Percentiles rank a stretch among this genome's conserved stretches.
phyloP scores from a whole-genome alignment of 257 asterid species.

The Ligustrum vulgare region DNA sequence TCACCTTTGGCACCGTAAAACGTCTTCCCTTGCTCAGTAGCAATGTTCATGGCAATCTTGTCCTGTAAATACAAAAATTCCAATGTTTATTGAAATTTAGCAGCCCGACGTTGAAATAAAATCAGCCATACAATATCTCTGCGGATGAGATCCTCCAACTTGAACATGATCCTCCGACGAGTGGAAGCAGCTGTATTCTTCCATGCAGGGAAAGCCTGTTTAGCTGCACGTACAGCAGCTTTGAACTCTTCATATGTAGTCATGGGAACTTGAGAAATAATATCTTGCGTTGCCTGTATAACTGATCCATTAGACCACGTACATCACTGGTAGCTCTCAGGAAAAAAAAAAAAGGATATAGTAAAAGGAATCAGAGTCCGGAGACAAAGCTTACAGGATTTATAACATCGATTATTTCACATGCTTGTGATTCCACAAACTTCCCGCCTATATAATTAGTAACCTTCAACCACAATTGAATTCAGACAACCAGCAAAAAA shows the following conservation, averaged over 20 bases:
- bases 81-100: conserved; percentile 11
- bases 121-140: conserved; percentile 41
- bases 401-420: conserved; percentile 34
- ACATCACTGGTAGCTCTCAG: background rate
- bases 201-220: conserved; percentile 47
- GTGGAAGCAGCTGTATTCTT: conserved; percentile 35
- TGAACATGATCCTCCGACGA: conserved; percentile 49
- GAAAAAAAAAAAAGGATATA: conserved; percentile 6
- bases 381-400: conserved; percentile 40
- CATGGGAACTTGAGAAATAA: conserved; percentile 43
- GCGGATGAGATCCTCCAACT: conserved; percentile 44
- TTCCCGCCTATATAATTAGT: conserved; percentile 43
- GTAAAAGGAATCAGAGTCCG: background rate
- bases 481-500: conserved; percentile 11
- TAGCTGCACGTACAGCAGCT: conserved; percentile 46
- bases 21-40: conserved; percentile 44
- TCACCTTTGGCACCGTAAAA: conserved; percentile 40
- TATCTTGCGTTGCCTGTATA: conserved; percentile 50
- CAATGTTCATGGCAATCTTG: conserved; percentile 40
- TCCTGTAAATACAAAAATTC: conserved; percentile 31
- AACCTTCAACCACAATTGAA: conserved; percentile 29
- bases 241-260: conserved; percentile 44
- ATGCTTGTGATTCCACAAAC: conserved; percentile 39
- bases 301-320: conserved; percentile 1
- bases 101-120: conserved; percentile 8